A percentile compares a stretch with the other conserved stretches of the same genome.
These are phyloP conservation scores for Gossypium turneri DNA, from an alignment of 345 rosid genomes.

Conservation along the genomic window DNA sequence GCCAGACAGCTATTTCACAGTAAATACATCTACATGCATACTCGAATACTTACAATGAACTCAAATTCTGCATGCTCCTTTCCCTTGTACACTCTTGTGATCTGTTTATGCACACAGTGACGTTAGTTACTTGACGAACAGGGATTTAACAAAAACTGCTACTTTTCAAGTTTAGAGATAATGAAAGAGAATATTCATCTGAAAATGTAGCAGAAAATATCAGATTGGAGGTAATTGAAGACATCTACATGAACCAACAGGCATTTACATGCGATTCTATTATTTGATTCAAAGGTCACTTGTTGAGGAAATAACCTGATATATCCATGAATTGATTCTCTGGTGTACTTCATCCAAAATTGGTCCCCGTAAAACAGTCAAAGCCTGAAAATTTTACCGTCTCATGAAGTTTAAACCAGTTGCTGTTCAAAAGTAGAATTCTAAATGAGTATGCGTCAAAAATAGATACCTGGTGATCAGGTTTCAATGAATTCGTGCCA, in stretches of 20 bases:
- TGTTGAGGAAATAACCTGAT: constrained; percentile 40
- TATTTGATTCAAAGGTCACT: neutral
- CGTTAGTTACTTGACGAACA: neutral
- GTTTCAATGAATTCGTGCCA: constrained; percentile 27
- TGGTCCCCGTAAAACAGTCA: constrained; percentile 47
- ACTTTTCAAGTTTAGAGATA: neutral
- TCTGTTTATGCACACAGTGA: constrained; percentile 31
- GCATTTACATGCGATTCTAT: neutral
- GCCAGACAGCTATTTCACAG: neutral
- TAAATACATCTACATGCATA: neutral
- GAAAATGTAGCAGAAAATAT: neutral
- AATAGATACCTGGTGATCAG: constrained; percentile 40
- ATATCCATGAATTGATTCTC: constrained; percentile 55
- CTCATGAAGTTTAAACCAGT: constrained; percentile 28
- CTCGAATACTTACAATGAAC: constrained; percentile 63
- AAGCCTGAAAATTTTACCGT: constrained; percentile 17
- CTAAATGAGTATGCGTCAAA: neutral
- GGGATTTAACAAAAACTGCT: neutral
- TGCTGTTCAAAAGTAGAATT: neutral
- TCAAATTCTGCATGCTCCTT: constrained; percentile 87
- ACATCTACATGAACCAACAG: neutral
- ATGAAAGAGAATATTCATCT: neutral
- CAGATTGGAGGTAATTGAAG: neutral
- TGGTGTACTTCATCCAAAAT: constrained; percentile 66
- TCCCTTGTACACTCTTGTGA: constrained; percentile 79